phyloP scores from a whole-genome alignment of 805 yeast species.

The Metschnikowia orientalis region DNA sequence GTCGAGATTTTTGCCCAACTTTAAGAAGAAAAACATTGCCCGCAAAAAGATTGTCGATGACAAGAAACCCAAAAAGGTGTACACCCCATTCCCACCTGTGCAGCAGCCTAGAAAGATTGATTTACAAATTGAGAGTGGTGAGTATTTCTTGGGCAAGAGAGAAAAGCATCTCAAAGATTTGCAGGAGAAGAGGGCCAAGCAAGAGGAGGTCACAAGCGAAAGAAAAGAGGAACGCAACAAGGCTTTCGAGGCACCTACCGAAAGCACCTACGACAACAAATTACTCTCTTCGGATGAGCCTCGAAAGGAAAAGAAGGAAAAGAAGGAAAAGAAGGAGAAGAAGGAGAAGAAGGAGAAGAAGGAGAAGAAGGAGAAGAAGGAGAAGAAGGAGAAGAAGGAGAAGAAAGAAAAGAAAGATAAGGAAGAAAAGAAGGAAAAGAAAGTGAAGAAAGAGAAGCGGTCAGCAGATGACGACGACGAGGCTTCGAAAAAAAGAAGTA shows the following conservation, averaged over 20 bases:
- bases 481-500: constrained; percentile 5
- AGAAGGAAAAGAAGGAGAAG: constrained; percentile 27
- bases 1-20: constrained; percentile 93
- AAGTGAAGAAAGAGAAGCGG: constrained; percentile 18
- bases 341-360: constrained; percentile 18
- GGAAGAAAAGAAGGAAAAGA: constrained; percentile 21
- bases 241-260: constrained; percentile 85
- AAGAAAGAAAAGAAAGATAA: constrained; percentile 24
- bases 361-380: constrained; percentile 22
- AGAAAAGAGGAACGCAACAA: constrained; percentile 68
- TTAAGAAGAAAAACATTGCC: constrained; percentile 93
- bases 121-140: constrained; percentile 96
- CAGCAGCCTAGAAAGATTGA: constrained; percentile 96
- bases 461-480: constrained; percentile 15
- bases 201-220: constrained; percentile 61
- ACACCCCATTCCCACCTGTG: constrained; percentile 99
- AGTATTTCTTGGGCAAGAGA: constrained; percentile 84
- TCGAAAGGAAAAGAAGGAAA: constrained; percentile 18
- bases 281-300: constrained; percentile 19
- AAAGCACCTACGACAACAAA: constrained; percentile 49
- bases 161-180: constrained; percentile 71
- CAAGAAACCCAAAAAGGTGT: constrained; percentile 61
- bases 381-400: constrained; percentile 24
- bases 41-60: constrained; percentile 74
- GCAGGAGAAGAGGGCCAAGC: constrained; percentile 74